phyloP scores from a whole-genome alignment of 352 stramenopile genomes.

The Phytophthora megakarya region DNA sequence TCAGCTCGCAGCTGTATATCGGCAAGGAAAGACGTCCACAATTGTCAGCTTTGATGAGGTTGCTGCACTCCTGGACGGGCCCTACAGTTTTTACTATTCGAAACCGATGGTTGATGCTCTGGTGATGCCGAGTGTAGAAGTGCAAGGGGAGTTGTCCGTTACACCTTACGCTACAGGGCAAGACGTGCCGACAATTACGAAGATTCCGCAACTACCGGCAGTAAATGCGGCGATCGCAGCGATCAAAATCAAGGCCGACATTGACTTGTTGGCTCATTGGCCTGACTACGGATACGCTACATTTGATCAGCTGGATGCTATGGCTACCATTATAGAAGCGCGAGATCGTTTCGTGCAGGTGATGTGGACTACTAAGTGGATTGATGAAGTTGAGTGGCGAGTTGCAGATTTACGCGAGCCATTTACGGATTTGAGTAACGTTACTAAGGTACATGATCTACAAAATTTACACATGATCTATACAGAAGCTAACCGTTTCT shows the following conservation, averaged over 20 bases:
- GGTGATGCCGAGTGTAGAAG: too few relatives aligned
- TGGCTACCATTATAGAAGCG: not conserved
- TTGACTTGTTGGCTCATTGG: not conserved
- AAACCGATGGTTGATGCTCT: not conserved
- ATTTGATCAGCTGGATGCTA: not conserved
- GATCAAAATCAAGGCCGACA: not conserved
- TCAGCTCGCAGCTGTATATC: not conserved
- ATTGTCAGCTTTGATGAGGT: not conserved
- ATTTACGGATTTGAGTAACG: not conserved
- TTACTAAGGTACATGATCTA: too few relatives aligned
- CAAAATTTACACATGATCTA: too few relatives aligned
- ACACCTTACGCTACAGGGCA: not conserved
- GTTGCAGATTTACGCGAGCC: not conserved
- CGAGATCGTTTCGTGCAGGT: not conserved
- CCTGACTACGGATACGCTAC: not conserved
- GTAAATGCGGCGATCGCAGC: not conserved
- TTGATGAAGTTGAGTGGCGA: not conserved
- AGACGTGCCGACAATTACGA: not conserved
- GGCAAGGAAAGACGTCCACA: not conserved
- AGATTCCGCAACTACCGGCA: not conserved
- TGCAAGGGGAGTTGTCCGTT: too few relatives aligned
- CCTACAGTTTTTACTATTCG: not conserved
- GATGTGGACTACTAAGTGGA: not conserved
- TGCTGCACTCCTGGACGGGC: not conserved
- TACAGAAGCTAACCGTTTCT: too few relatives aligned